Conservation (phyloP, 2,329 filamentous ascomycete species). For the Septoria linicola region DNA sequence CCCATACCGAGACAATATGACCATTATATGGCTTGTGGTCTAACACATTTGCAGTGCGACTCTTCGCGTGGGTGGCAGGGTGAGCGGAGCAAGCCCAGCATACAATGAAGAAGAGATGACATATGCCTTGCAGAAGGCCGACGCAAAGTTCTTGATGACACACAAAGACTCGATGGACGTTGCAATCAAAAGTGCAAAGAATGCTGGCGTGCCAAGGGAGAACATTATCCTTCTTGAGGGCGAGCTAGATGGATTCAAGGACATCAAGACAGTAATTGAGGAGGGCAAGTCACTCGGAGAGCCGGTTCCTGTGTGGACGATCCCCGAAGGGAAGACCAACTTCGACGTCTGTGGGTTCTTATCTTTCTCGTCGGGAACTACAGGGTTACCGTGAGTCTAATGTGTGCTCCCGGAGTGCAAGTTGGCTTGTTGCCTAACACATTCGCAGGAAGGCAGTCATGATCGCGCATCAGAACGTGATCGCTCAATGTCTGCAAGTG, state of each 20-base stretch:
- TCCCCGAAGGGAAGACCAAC: slow-evolving; percentile 56
- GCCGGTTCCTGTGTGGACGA: slow-evolving; percentile 51
- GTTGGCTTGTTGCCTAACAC: no score
- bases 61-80: slow-evolving; percentile 55
- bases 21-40: no score
- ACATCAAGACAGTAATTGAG: slow-evolving; percentile 48
- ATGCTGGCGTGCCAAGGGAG: slow-evolving; percentile 53
- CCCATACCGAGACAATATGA: no score
- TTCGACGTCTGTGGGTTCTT: slow-evolving; percentile 56
- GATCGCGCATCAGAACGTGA: slow-evolving; percentile 56
- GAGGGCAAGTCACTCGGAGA: slow-evolving; percentile 43
- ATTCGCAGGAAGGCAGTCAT: slow-evolving; percentile 46
- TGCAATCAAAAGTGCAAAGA: slow-evolving; percentile 54
- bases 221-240: slow-evolving; percentile 60
- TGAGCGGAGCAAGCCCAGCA: slow-evolving; percentile 63
- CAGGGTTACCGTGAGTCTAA: slow-evolving; percentile 7
- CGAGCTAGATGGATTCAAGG: slow-evolving; percentile 50
- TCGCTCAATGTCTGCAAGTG: slow-evolving; percentile 62
- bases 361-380: slow-evolving; percentile 43
- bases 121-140: slow-evolving; percentile 59
- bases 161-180: slow-evolving; percentile 56
- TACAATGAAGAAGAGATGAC: slow-evolving; percentile 69
- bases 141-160: slow-evolving; percentile 60
- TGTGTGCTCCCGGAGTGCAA: no score
- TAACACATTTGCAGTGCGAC: no score